Base-by-base conservation (phyloP, 1,284 basidiomycete species). In the Peniophora sp. region DNA sequence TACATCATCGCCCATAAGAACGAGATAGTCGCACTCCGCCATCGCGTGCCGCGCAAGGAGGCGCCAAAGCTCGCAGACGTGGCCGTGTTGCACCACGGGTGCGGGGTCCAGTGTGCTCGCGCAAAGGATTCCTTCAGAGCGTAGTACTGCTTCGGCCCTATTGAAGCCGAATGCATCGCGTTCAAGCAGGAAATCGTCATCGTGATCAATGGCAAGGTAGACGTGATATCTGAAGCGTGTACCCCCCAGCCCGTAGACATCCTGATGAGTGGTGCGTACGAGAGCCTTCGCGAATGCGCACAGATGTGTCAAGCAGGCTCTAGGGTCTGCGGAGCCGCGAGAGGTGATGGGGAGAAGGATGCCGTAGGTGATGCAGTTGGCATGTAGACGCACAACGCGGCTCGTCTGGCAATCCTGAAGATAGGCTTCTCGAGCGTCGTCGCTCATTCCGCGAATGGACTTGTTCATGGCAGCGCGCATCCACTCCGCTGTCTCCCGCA, bases 321-420 rank as follows among this genome's bases (percentile, higher is more conserved):
- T 32, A 5, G n/a, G 15, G 36, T 66, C 55, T 0, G 54, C 51
- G 0, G 68, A 70, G 2, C 74, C 72, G 1, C 74, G 68, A 15
- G 80, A 81, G 1, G 80, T 81, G 54, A 82, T 70, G 1, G 80
- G 80, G 10, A 82, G 70, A 10, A 82, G 65, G 43, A 81, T 67
- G 0, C 73, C 80, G 54, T 79, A 78, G 3, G 61, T 71, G 52
- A 68, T 65, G 0, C 57, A 59, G n/a, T 66, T 60, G 0, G 60
- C 54, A 3, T 61, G 55, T 8, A 81, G 62, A 45, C 72, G 54
- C 17, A 79, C 53, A 6, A 75, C 49, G 36, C 63, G 49, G 54
- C 76, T 77, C 24, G 42, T 42, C 18, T 55, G 54, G 44, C 70
- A 58, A 15, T 22, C 47, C 24, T 55, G 47, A 34, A 70, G 52